Base-by-base conservation (phyloP, 2,329 filamentous ascomycete genomes). In the Fusarium drepaniforme region DNA sequence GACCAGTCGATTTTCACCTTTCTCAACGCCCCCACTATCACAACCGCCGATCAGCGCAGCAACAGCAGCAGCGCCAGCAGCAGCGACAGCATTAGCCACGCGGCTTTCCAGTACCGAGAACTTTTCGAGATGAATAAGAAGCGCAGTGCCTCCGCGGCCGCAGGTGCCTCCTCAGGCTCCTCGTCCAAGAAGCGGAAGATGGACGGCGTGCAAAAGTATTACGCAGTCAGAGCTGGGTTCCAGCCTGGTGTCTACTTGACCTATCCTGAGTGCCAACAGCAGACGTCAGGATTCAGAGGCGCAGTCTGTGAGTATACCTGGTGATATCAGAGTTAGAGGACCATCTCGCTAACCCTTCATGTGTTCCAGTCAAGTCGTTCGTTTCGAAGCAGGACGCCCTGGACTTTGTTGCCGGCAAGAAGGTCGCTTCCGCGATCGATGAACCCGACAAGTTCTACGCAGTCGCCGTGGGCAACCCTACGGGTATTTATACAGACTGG, bases 351-450 rank as follows among this genome's bases (percentile, higher is more conserved):
- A 68, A 75, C 53, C 12, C 65, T 38, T 44, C 63, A 59, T 44
- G 25, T 64, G 23, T 9, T 46, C 30, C 71, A 97, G 94, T 93
- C 86, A 96, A 97, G 85, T 94, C 93, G 2, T 98, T 98, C 80
- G 84, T 88, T 12, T 91, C 89, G 1, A 86, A 88, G 68, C 89
- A 92, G 72, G 95, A 98, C 70, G 96, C 96, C n/a, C 89, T 93
- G 78, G 91, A 90, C 3, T 98, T 94, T 80, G 87, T 94, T 30
- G 90, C 88, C 1, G 93, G 94, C 57, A 88, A 88, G 75, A 79
- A 82, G 30, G 78, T 82, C 8, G 80, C 83, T 18, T 78, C 83
- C 23, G 78, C 84, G 25, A 81, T 85, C 46, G 77, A 84, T 58
- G 81, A 85, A 69, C 84, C 86, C 56, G 80, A 85, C 60, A 86